Evolutionary conservation across 306 rosid species (phyloP), one percentile per base, ranked within the genome.

Genomic region (Inga leiocalycina): DNA sequence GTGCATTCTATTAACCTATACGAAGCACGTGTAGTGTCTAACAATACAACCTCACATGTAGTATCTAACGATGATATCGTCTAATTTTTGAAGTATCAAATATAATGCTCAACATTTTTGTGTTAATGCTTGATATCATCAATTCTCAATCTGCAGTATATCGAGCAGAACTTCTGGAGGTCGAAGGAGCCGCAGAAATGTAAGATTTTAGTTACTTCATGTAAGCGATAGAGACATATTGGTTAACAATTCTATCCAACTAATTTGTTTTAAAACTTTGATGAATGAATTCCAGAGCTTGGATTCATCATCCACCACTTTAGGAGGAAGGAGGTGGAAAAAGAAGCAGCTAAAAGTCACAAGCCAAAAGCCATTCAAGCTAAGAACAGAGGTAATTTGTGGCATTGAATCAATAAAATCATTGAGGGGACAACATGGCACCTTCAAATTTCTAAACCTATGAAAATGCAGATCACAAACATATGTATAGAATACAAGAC

Each of bases 121-220:
- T 84, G 84, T 71, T 69, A 76, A 71, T 77, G 56, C 82, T 86
- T 78, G 34, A 39, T 84, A 35, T 51, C 30, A 30, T 65, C 56
- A 43, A 71, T 73, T 24, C 79, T 37, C 44, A 20, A 37, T 39
- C 35, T 90, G 72, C 87, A 89, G 99, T 85, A 80, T 87, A 41
- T 91, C 91, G 65, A 86, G 96, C 89, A 88, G 97, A 85, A 85
- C 57, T 71, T 81, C 88, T 68, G 89, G 92, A 45, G 89, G 92
- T 39, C 77, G 91, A 81, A 90, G 97, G 80, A 92, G 94, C 87
- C 77, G 97, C 80, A 91, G 98, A 90, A 92, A 90, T 88, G 99
- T 97, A 89, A 94, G 97, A 57, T 24, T 56, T 67, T 83, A 68
- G 41, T 62, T 11, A 10, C 10, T 82, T n/a, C 24, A 34, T 35